A percentile compares a stretch with the other conserved stretches of the same genome.
Evolutionary conservation across 2,329 filamentous ascomycete genomes (phyloP).

Genomic region (Aspergillus sp.): DNA sequence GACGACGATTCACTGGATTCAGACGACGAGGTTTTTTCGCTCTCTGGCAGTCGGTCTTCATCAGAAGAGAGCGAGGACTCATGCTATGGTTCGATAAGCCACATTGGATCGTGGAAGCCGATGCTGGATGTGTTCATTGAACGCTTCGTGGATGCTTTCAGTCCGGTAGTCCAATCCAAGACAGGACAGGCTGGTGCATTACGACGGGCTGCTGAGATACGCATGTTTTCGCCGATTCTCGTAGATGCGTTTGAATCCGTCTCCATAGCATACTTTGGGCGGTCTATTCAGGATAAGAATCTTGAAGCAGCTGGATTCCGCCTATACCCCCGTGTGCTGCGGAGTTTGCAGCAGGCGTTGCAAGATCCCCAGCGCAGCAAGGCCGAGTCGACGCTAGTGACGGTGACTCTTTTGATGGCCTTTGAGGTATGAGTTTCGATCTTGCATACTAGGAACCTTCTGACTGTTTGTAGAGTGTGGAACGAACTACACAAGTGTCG

Average conservation of each 20-base stretch:
- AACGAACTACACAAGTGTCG: constrained; percentile 37
- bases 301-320: constrained; percentile 38
- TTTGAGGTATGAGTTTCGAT: constrained; percentile 34
- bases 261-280: constrained; percentile 43
- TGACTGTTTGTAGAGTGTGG: constrained; percentile 33
- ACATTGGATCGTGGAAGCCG: constrained; percentile 26
- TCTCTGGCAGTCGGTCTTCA: constrained; percentile 13
- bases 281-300: constrained; percentile 36
- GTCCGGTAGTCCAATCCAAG: constrained; percentile 39
- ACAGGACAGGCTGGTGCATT: constrained; percentile 40
- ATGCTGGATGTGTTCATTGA: constrained; percentile 41
- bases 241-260: constrained; percentile 41
- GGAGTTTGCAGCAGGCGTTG: constrained; percentile 40
- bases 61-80: constrained; percentile 30
- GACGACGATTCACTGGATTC: constrained; percentile 20
- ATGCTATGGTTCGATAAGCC: constrained; percentile 23
- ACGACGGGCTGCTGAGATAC: constrained; percentile 40
- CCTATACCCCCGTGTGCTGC: constrained; percentile 38
- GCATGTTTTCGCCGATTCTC: constrained; percentile 44
- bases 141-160: constrained; percentile 44
- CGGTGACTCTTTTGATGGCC: constrained; percentile 40
- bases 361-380: constrained; percentile 39
- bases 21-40: constrained; percentile 11
- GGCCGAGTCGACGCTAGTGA: constrained; percentile 42
- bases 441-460: not conserved